Base-by-base conservation (phyloP, 2,329 filamentous ascomycete genomes). In the Ceratocystis alfenasii region DNA sequence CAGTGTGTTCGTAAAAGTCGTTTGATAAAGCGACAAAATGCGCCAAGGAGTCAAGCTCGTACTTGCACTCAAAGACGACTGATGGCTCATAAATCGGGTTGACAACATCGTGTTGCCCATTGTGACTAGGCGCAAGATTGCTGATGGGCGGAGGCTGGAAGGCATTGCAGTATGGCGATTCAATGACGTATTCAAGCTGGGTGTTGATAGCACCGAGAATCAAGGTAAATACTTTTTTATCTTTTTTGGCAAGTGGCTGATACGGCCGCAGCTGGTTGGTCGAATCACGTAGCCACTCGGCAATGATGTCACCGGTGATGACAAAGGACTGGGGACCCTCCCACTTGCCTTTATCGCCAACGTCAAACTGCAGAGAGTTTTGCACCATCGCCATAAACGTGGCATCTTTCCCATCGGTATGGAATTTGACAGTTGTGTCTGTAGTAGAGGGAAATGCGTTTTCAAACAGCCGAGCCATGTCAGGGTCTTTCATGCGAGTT, bases 41-140 rank as follows among this genome's bases (percentile, higher is more conserved):
- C 0, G 92, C 94, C 0, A 99, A 80, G 7, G 92, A 96, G 76
- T 99, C 94, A 25, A 99, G 85, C 78, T 99, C 94, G 76, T 97
- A 99, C 76, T 99, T 99, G 83, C 94, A 99, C 76, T 99, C 94
- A 70, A 96, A 99, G 2, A 99, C 94, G 62, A 86, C 83, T 0
- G 81, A 83, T 0, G 87, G 87, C 72, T 97, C 91, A 73, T 95
- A 97, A 0, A 81, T 80, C 0, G 94, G 94, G 71, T 96, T 90
- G 0, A 99, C 94, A 7, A 74, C 76, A 72, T 99, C 94, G 22
- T 87, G 83, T 73, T 96, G 89, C 2, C 89, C 89, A 72, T 93
- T 96, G 71, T 83, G 81, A 17, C 86, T 87, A 5, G 87, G 79
- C 2, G 80, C 76, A 0, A 97, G 80, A 17, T 87, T 84, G 69